These are phyloP conservation scores for Boletus smithii DNA, from an alignment of 1,284 basidiomycete species.

Conservation along the genomic window DNA sequence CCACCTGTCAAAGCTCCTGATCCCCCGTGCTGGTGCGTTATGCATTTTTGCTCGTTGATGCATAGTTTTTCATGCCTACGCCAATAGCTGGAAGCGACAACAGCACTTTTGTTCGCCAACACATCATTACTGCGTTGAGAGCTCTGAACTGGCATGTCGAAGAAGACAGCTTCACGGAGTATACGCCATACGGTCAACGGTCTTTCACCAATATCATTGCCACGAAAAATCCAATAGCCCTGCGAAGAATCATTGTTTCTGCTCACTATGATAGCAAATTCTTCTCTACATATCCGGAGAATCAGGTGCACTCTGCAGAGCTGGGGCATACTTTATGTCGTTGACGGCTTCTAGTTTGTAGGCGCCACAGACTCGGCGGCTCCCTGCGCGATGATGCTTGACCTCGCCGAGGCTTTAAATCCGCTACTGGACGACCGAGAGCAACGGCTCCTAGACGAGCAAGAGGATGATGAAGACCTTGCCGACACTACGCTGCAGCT, in stretches of 20 bases:
- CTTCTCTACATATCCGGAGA: conserved; percentile 66
- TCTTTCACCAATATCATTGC: conserved; percentile 91
- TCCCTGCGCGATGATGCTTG: conserved; percentile 90
- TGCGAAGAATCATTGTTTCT: conserved; percentile 79
- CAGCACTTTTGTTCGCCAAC: conserved; percentile 75
- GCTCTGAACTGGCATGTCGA: conserved; percentile 83
- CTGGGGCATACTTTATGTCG: background rate
- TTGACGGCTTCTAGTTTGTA: conserved; percentile 64
- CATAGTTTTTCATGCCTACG: conserved; percentile 8
- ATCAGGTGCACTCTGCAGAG: conserved; percentile 52
- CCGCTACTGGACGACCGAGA: conserved; percentile 65
- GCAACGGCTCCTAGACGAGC: conserved; percentile 51
- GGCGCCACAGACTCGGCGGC: conserved; percentile 98
- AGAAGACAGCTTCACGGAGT: conserved; percentile 71
- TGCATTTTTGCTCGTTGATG: conserved; percentile 7
- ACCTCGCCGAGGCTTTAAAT: conserved; percentile 79
- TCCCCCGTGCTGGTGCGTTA: conserved; percentile 73
- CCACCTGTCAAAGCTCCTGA: conserved; percentile 77
- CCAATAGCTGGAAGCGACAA: conserved; percentile 65
- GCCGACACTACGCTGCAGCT: conserved; percentile 86
- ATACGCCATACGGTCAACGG: conserved; percentile 83
- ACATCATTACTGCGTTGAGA: conserved; percentile 69
- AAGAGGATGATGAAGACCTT: conserved; percentile 73
- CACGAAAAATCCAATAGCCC: conserved; percentile 87
- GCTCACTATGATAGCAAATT: conserved; percentile 98